Base-by-base conservation (phyloP, 1,139 yeast species). In the Ogataea hybrid region DNA sequence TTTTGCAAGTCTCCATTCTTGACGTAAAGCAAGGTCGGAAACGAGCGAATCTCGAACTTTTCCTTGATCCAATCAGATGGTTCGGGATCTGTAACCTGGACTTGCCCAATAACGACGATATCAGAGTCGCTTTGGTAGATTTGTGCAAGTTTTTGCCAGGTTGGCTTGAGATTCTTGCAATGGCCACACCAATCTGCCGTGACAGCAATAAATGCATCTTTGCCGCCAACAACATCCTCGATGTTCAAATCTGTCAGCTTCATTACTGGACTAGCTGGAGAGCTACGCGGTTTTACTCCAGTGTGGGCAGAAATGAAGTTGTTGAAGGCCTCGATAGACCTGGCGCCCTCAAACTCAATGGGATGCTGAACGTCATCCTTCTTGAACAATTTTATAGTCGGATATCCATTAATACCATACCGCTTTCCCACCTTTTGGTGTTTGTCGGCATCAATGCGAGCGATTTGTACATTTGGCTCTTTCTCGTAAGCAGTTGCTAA, bases 391-490 rank as follows among this genome's bases (percentile, higher is more conserved):
- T 71, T 70, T 50, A 85, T 57, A 23, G 85, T 79, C 6, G 95
- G 95, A 57, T 70, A 85, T 12, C 86, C 85, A 39, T 73, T 69
- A 35, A 81, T 67, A 12, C 73, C 73, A 60, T 75, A 82, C 56
- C 75, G 71, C 47, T 71, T 72, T 28, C 78, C 71, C 62, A 78
- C 67, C 50, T 72, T 71, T 40, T 75, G 70, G 58, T 82, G 73
- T 44, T 67, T 68, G 53, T 84, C 92, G 4, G 86, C 92, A 59
- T 85, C 84, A 42, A 84, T 71, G 58, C 81, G 79, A 18, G 74
- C 78, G 28, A 79, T 67, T 51, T 74, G 77, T 18, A 84, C 59
- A 33, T 73, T 70, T 4, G 70, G 69, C 22, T 64, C 62, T 25
- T 70, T 73, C 2, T 62, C 61, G 55, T 72, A 83, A 8, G 70